Evolutionary conservation across 495 filamentous ascomycete genomes (phyloP).

Genomic region (Aspergillus ellipticus): DNA sequence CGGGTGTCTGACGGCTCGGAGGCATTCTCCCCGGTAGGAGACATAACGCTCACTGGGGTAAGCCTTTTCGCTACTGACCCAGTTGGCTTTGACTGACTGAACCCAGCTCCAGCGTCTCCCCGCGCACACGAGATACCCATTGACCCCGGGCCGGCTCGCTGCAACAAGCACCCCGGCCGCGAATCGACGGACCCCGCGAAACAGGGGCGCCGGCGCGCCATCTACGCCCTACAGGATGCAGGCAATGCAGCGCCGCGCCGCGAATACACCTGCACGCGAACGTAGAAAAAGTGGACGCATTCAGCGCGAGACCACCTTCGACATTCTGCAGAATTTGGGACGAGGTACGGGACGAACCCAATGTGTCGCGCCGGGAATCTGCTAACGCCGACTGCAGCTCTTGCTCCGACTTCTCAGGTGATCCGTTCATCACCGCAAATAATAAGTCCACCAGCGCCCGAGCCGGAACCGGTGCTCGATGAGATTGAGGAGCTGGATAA

Average conservation of each 20-base stretch:
- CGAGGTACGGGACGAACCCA: conserved; percentile 41
- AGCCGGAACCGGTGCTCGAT: conserved; percentile 27
- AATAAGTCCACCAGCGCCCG: conserved; percentile 11
- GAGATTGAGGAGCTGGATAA: conserved; percentile 60
- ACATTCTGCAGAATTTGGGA: conserved; percentile 64
- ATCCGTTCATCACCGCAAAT: conserved; percentile 57
- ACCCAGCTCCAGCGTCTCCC: conserved; percentile 38
- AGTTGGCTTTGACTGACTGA: neutral
- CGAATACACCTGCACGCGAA: conserved; percentile 67
- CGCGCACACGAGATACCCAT: conserved; percentile 30
- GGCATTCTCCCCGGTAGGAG: conserved; percentile 28
- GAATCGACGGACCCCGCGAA: conserved; percentile 36
- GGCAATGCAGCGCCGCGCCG: conserved; percentile 69
- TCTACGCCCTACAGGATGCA: conserved; percentile 72
- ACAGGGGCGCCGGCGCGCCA: conserved; percentile 38
- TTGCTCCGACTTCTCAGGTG: conserved; percentile 56
- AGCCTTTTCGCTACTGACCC: conserved; percentile 4
- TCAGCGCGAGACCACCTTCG: conserved; percentile 72
- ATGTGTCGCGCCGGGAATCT: neutral
- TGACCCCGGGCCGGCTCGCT: conserved; percentile 39
- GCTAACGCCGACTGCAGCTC: conserved; percentile 26
- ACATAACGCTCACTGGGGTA: conserved; percentile 32
- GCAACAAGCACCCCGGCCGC: conserved; percentile 30
- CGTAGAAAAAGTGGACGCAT: conserved; percentile 62
- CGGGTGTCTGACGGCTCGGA: conserved; percentile 21